Percentiles rank a stretch among this genome's conserved stretches.
These are phyloP conservation scores for Trypanosoma congolense DNA, from an alignment of 208 protist genomes.

Conservation along the genomic window DNA sequence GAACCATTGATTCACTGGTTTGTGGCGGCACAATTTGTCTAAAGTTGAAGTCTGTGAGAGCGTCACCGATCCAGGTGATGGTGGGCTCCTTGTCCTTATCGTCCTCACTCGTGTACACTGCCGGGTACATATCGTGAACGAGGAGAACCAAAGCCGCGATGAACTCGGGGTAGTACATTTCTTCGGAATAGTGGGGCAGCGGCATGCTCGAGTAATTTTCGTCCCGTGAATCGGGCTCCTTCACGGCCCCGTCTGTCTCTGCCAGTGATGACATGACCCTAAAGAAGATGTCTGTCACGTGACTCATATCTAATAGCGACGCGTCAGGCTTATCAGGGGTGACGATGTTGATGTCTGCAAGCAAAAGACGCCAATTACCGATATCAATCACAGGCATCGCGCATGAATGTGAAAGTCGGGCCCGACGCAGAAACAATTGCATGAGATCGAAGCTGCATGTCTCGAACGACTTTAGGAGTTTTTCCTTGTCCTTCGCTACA, in stretches of 20 bases:
- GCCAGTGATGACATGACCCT: slow-evolving; percentile 24
- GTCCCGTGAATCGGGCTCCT: neutral
- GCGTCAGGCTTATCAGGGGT: slow-evolving; percentile 23
- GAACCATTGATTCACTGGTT: slow-evolving; percentile 14
- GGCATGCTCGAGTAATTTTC: neutral
- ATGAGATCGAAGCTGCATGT: slow-evolving; percentile 46
- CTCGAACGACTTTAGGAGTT: slow-evolving; percentile 25
- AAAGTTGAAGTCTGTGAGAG: slow-evolving; percentile 28
- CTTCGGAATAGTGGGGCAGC: slow-evolving; percentile 8
- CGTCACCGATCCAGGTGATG: slow-evolving; percentile 44
- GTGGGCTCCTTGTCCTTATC: neutral
- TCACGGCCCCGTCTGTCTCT: neutral
- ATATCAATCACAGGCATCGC: slow-evolving; percentile 78
- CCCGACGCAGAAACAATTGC: slow-evolving; percentile 54
- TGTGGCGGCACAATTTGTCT: slow-evolving; percentile 16
- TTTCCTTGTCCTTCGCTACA: slow-evolving; percentile 22
- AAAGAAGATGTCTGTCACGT: slow-evolving; percentile 54
- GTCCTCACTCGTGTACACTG: slow-evolving; percentile 1
- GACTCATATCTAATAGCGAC: slow-evolving; percentile 37
- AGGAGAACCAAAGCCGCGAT: slow-evolving; percentile 55
- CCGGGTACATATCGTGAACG: slow-evolving; percentile 49
- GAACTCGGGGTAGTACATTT: slow-evolving; percentile 69
- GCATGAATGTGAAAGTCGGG: slow-evolving; percentile 45
- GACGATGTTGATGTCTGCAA: slow-evolving; percentile 57
- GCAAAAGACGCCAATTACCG: slow-evolving; percentile 70